These are phyloP conservation scores for Phaseolus coccineus DNA, from an alignment of 331 rosid species.

Conservation along the genomic window DNA sequence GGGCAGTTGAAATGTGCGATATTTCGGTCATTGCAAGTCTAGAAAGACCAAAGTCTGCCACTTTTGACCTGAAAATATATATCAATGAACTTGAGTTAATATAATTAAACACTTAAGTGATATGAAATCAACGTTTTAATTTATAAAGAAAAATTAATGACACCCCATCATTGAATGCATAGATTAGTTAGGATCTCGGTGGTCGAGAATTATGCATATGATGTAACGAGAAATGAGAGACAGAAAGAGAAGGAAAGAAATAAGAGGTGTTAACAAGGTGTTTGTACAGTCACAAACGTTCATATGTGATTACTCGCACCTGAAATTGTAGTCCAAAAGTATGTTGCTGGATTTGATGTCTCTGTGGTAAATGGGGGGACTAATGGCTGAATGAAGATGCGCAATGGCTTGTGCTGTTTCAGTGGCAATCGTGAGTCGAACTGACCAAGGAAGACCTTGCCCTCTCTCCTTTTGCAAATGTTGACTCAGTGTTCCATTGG, in stretches of 20 bases:
- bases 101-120: no score
- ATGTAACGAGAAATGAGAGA: no score
- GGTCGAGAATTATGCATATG: no score
- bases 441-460: constrained; percentile 76
- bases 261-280: no score
- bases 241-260: no score
- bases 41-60: constrained; percentile 96
- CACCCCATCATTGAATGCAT: no score
- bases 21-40: constrained; percentile 78
- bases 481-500: constrained; percentile 82
- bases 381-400: constrained; percentile 74
- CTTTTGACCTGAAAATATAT: constrained; percentile 61
- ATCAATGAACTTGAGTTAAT: neutral
- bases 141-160: no score
- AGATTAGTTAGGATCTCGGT: no score
- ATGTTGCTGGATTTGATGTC: constrained; percentile 94
- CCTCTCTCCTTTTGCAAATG: constrained; percentile 85
- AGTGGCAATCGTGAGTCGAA: constrained; percentile 72
- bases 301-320: constrained; percentile 21
- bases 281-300: neutral
- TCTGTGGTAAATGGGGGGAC: constrained; percentile 88
- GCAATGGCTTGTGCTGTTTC: constrained; percentile 96
- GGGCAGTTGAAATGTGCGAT: constrained; percentile 91
- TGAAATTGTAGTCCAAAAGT: constrained; percentile 66
- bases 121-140: no score